Evolutionary conservation across 305 asterid species (phyloP), one percentile per base, ranked within the genome.

Genomic region (Petunia hybrid): DNA sequence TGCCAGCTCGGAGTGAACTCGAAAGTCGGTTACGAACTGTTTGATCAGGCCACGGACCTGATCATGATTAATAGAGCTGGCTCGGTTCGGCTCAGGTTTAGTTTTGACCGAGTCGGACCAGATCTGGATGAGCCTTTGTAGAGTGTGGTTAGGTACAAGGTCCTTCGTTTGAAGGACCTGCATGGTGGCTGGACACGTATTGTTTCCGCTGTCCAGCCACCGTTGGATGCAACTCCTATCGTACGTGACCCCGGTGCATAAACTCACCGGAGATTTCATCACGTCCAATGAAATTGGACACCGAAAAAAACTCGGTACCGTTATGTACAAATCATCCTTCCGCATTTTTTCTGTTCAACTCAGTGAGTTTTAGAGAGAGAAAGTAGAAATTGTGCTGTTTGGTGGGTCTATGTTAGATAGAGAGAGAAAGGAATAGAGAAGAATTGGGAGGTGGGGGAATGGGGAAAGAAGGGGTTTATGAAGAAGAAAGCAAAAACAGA

Each of bases 161-260:
- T 94, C 97, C 40, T 85, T 91, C 5, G 75, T 82, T 0, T 82
- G 91, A 5, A 94, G 90, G 13, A 88, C 86, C 86, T 92, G 98
- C 98, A 94, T 94, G 87, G 98, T 94, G 80, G 98, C 97, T 59
- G 98, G 98, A 82, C 98, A 94, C 22, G 98, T 94, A 85, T 92
- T 91, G 83, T 94, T 92, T 39, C 98, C 98, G 82, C 85, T 87
- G 86, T 92, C 97, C 40, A 94, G 86, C 98, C 98, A 94, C 76
- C 92, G 89, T 81, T 92, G 97, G 84, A 94, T 94, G 87, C 91
- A 88, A 85, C 84, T 60, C 22, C 98, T 91, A 69, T 94, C 98
- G 81, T 94, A 94, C 12, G 97, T 94, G n/a, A 92, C 97, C 4
- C 98, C 98, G 7, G 97, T 94, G 89, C 91, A 94, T 65, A 94